Conservation (phyloP, 1,284 basidiomycete species). For the Xerocomus nothofagi region DNA sequence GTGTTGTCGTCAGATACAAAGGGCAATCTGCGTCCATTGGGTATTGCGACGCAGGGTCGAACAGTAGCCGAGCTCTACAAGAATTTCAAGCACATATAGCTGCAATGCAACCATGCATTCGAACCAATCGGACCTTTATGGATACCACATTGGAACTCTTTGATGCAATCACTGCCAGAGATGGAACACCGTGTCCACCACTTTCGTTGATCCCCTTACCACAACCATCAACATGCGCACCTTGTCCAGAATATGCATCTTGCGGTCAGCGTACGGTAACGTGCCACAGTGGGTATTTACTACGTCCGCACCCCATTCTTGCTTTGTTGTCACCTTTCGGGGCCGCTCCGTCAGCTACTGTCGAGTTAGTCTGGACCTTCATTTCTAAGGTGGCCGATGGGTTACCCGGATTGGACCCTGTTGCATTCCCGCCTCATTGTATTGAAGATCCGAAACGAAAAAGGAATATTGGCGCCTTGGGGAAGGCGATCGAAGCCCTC, state of each 20-base stretch:
- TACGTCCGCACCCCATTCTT: conserved; percentile 63
- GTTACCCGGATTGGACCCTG: conserved; percentile 73
- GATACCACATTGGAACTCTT: conserved; percentile 30
- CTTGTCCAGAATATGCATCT: conserved; percentile 80
- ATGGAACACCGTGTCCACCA: conserved; percentile 50
- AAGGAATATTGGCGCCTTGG: conserved; percentile 75
- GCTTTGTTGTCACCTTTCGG: conserved; percentile 39
- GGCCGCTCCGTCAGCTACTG: conserved; percentile 41
- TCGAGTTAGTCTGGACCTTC: conserved; percentile 46
- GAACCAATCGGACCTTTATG: conserved; percentile 49
- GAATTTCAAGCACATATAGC: conserved; percentile 44
- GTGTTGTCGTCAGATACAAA: conserved; percentile 57
- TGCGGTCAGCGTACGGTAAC: conserved; percentile 66
- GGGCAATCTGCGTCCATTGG: conserved; percentile 71
- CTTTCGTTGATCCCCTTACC: conserved; percentile 56
- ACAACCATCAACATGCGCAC: conserved; percentile 72
- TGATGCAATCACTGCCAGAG: conserved; percentile 35
- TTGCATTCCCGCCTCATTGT: conserved; percentile 81
- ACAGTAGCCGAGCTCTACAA: conserved; percentile 64
- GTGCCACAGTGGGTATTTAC: conserved; percentile 77
- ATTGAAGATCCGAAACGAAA: conserved; percentile 81
- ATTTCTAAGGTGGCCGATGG: conserved; percentile 60
- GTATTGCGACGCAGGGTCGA: conserved; percentile 73
- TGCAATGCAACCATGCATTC: conserved; percentile 60
- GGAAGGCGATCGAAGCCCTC: conserved; percentile 68